These are phyloP conservation scores for Pichia sp. DNA, from an alignment of 1,139 yeast genomes.

Conservation along the genomic window DNA sequence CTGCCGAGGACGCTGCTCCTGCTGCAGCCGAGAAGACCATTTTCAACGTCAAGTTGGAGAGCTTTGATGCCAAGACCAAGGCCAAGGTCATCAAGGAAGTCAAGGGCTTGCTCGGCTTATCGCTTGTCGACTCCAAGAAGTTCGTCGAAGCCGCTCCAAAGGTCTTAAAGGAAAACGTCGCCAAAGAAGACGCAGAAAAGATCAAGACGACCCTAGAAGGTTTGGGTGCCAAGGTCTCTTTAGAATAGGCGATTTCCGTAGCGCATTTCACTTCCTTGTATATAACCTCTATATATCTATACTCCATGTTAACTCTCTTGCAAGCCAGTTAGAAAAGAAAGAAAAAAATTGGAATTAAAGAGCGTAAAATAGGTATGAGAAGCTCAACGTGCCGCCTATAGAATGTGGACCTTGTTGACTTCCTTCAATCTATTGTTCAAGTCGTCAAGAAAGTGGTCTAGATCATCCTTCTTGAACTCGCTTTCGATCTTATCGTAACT, in stretches of 20 bases:
- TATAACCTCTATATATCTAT: slow-evolving; percentile 12
- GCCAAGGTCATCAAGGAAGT: slow-evolving; percentile 98
- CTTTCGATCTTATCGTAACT: slow-evolving; percentile 1
- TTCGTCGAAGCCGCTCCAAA: slow-evolving; percentile 98
- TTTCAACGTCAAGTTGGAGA: slow-evolving; percentile 85
- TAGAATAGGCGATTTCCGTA: slow-evolving; percentile 53
- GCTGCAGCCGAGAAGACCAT: slow-evolving; percentile 90
- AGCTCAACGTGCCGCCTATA: neutral
- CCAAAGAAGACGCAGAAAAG: slow-evolving; percentile 88
- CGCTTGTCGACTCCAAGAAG: slow-evolving; percentile 94
- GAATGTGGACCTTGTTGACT: neutral
- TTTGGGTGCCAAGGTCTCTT: slow-evolving; percentile 85
- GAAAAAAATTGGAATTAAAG: neutral
- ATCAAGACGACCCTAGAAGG: slow-evolving; percentile 90
- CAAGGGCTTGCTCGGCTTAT: slow-evolving; percentile 83
- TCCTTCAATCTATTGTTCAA: slow-evolving; percentile 1
- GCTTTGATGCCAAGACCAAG: slow-evolving; percentile 91
- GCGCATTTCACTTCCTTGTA: slow-evolving; percentile 9
- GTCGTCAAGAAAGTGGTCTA: neutral
- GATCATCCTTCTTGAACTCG: neutral
- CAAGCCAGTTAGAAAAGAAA: neutral
- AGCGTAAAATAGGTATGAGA: neutral
- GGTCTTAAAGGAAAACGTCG: slow-evolving; percentile 77
- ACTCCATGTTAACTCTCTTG: neutral
- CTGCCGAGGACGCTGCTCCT: slow-evolving; percentile 64